These are phyloP conservation scores for Vigna hirtella DNA, from an alignment of 306 rosid genomes.

Conservation along the genomic window DNA sequence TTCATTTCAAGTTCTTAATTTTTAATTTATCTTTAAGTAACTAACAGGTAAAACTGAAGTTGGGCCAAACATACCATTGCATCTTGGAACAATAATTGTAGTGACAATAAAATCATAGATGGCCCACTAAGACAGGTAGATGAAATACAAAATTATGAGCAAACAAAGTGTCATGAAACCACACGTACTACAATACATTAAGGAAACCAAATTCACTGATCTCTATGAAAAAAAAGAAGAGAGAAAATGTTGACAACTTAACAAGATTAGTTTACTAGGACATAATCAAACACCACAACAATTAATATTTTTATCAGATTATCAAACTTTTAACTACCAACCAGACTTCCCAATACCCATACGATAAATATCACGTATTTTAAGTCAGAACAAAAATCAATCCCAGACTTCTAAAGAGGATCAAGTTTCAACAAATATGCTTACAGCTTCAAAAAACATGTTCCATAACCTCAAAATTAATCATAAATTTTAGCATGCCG, in stretches of 20 bases:
- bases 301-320: constrained; percentile 22
- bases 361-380: constrained; percentile 26
- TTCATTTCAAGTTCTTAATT: no score
- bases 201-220: not conserved
- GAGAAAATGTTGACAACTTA: constrained; percentile 23
- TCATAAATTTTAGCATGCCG: constrained; percentile 39
- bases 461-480: constrained; percentile 26
- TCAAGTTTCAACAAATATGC: constrained; percentile 17
- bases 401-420: constrained; percentile 5
- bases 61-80: not conserved
- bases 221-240: not conserved
- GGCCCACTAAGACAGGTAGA: constrained; percentile 1
- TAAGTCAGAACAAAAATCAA: constrained; percentile 2
- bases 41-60: no score
- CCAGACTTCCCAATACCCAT: not conserved
- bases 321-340: constrained; percentile 4
- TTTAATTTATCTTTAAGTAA: no score
- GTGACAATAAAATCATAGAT: constrained; percentile 8
- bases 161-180: not conserved
- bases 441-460: constrained; percentile 3
- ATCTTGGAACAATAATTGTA: constrained; percentile 24
- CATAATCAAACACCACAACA: constrained; percentile 40
- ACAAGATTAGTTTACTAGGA: constrained; percentile 9
- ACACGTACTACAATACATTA: constrained; percentile 11
- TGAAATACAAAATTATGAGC: constrained; percentile 23